Evolutionary conservation across 371 early-diverging fungal genomes (phyloP).

Genomic region (Circinella minor): DNA sequence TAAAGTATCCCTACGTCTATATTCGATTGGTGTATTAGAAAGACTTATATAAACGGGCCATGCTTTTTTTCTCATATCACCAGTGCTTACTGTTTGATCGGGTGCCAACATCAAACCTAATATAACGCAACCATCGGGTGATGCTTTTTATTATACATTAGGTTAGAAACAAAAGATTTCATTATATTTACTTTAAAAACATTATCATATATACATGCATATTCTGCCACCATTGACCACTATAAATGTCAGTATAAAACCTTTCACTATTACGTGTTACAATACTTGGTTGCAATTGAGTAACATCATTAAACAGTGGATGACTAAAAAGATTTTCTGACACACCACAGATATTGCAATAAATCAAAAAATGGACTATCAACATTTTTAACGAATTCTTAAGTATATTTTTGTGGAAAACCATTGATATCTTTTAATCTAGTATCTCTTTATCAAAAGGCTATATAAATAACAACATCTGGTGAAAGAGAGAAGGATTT

Average conservation of each 20-base stretch:
- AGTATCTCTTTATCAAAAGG: too few relatives aligned
- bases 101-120: conserved; percentile 3
- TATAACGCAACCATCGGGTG: neutral
- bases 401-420: too few relatives aligned
- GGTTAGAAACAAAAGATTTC: neutral
- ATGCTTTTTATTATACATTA: neutral
- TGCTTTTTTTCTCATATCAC: neutral
- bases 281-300: neutral
- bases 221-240: conserved; percentile 4
- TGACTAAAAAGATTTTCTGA: conserved; percentile 2
- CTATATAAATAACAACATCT: too few relatives aligned
- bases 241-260: conserved; percentile 2
- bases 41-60: conserved; percentile 7
- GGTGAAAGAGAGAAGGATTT: too few relatives aligned
- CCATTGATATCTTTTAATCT: too few relatives aligned
- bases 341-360: conserved; percentile 5
- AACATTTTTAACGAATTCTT: too few relatives aligned
- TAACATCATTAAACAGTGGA: conserved; percentile 1
- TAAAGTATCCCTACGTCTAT: neutral
- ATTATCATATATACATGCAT: neutral
- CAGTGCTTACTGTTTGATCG: neutral
- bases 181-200: neutral
- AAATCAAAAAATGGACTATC: too few relatives aligned
- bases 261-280: neutral
- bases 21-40: conserved; percentile 4